phyloP scores from a whole-genome alignment of 192 early-diverging fungal genomes.

The Coemansia sp. region DNA sequence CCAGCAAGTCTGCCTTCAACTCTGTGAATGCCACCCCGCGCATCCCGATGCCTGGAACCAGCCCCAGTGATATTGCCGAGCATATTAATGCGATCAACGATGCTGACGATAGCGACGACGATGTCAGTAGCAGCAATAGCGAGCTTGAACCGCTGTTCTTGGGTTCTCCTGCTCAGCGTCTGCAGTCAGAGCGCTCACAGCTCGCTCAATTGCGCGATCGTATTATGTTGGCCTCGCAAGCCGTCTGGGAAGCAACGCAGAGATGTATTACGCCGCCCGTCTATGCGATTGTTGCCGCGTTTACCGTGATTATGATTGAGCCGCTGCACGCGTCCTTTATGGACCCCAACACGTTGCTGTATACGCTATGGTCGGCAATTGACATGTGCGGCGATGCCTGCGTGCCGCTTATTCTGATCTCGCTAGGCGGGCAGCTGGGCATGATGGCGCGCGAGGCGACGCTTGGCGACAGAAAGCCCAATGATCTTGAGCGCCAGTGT shows the following conservation, averaged over 20 bases:
- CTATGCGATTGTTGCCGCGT: slow-evolving; percentile 67
- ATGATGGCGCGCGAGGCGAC: slow-evolving; percentile 32
- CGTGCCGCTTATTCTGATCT: slow-evolving; percentile 76
- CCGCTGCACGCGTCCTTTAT: slow-evolving; percentile 66
- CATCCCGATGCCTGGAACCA: slow-evolving; percentile 14
- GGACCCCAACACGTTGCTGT: slow-evolving; percentile 59
- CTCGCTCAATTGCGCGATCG: background rate
- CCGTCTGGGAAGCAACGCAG: slow-evolving; percentile 15
- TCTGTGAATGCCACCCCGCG: slow-evolving; percentile 42
- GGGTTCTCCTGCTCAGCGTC: slow-evolving; percentile 26
- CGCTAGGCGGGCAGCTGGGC: slow-evolving; percentile 73
- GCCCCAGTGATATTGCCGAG: background rate
- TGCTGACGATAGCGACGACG: background rate
- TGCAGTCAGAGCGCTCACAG: background rate
- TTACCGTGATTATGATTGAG: slow-evolving; percentile 68
- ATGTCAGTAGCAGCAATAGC: slow-evolving; percentile 2
- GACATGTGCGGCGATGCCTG: slow-evolving; percentile 76
- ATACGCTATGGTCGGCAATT: slow-evolving; percentile 67
- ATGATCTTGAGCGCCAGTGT: background rate
- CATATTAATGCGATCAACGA: background rate
- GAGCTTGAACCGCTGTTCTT: slow-evolving; percentile 46
- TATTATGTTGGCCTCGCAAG: background rate
- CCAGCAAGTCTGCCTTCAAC: slow-evolving; percentile 32
- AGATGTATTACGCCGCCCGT: slow-evolving; percentile 70
- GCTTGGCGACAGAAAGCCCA: background rate